phyloP scores from a whole-genome alignment of 2,329 filamentous ascomycete species.

The Torrubiella hemipterigena region DNA sequence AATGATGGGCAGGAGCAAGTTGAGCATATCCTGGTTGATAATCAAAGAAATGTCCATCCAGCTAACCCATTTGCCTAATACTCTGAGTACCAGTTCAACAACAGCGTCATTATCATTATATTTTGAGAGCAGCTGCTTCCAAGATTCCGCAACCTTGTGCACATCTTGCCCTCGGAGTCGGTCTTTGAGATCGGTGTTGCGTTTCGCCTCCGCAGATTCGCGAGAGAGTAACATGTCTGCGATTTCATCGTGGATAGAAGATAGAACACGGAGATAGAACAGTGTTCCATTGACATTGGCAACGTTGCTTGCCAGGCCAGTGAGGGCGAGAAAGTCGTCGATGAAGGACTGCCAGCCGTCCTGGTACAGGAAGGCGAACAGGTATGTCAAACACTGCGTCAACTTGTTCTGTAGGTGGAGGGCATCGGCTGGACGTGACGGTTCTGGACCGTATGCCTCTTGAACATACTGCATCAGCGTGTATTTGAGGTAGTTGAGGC shows the following conservation, averaged over 20 bases:
- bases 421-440: conserved; percentile 54
- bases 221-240: conserved; percentile 81
- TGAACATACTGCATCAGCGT: conserved; percentile 71
- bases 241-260: conserved; percentile 92
- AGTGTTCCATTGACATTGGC: conserved; percentile 68
- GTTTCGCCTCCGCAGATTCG: conserved; percentile 66
- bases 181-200: conserved; percentile 85
- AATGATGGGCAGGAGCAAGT: conserved; percentile 73
- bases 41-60: conserved; percentile 96
- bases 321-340: conserved; percentile 75
- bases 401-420: conserved; percentile 87
- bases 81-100: conserved; percentile 77
- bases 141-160: conserved; percentile 74
- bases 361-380: conserved; percentile 80
- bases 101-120: conserved; percentile 64
- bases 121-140: conserved; percentile 77
- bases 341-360: conserved; percentile 83
- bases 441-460: conserved; percentile 55
- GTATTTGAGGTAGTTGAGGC: conserved; percentile 66
- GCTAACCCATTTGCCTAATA: conserved; percentile 95
- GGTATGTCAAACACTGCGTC: conserved; percentile 85
- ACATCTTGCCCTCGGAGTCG: conserved; percentile 77
- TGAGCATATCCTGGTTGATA: conserved; percentile 80
- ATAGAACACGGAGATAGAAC: conserved; percentile 79
- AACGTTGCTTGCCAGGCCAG: conserved; percentile 47